A percentile compares a stretch with the other conserved stretches of the same genome.
phyloP scores from a whole-genome alignment of 2,329 filamentous ascomycete genomes.

The Cercospora nicotianae region DNA sequence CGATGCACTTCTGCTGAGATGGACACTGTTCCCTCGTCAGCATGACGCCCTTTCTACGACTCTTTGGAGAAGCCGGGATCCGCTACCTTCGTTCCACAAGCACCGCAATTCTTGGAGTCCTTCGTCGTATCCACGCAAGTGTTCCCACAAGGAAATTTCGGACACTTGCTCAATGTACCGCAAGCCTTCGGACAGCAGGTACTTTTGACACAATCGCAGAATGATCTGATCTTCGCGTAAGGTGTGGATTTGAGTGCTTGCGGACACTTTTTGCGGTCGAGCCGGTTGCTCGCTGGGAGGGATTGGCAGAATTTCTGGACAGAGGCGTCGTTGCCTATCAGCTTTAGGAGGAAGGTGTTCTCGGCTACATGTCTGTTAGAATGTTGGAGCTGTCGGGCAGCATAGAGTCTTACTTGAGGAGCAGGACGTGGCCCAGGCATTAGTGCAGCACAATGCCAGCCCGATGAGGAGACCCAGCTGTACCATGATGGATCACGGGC shows the following conservation, averaged over 20 bases:
- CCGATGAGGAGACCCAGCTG: background rate
- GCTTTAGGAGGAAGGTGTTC: background rate
- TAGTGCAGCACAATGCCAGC: background rate
- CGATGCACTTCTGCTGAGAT: background rate
- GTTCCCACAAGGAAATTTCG: background rate
- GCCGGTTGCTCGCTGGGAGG: background rate
- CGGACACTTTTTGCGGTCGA: background rate
- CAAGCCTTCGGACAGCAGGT: background rate
- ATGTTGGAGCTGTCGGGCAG: background rate
- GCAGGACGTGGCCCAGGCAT: background rate
- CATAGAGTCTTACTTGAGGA: background rate
- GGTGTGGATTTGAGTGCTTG: background rate
- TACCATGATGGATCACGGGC: background rate
- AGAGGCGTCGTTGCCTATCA: background rate
- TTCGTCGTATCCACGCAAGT: background rate
- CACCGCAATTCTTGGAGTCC: background rate
- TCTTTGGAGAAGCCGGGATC: background rate
- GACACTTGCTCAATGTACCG: background rate
- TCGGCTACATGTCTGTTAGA: background rate
- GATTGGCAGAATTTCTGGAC: background rate
- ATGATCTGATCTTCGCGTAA: background rate
- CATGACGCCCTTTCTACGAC: background rate
- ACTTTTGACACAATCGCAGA: background rate
- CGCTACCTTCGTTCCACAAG: background rate
- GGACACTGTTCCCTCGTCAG: background rate